Base-by-base conservation (phyloP, 2,329 filamentous ascomycete genomes). In the Moelleriella libera region DNA sequence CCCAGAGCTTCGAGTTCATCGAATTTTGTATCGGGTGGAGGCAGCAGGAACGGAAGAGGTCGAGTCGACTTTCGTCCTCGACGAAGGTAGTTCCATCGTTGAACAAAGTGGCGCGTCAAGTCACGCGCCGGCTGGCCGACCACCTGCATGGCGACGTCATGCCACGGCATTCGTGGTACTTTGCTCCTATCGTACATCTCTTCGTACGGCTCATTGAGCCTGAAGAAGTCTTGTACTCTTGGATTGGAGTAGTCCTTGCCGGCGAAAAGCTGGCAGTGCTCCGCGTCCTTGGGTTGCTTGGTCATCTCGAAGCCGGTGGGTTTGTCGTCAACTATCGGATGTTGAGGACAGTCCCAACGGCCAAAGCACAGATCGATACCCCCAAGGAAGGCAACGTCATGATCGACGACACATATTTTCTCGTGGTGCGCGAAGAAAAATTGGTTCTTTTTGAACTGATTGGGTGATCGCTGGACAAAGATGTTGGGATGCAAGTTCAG, bases 341-440 rank as follows among this genome's bases (percentile, higher is more conserved):
- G 92, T 61, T 95, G 87, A 9, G 92, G 90, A 43, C 88, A 94
- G 62, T 97, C 92, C 92, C 92, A 98, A 56, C 92, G 80, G 44
- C 92, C 92, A 63, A 97, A 96, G 66, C 92, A 98, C 28, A 98
- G 72, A 68, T 98, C 92, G 52, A 98, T 87, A 37, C 92, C 92
- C 50, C 92, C 92, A 45, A 95, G 82, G 62, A 98, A 97, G 9
- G 90, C 92, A 45, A 97, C 81, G 47, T 90, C 92, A 59, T 97
- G 92, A 61, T 98, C 92, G 14, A 98, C 85, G 41, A 98, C 81
- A 58, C 88, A 90, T n/a, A 98, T 77, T 66, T 98, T 98, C 63
- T 98, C 92, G 65, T 98, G 92, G 61, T 98, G 92, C 1, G 92
- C 92, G 74, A 94, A 98, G 71, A 98, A 98, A 69, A 98, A 98